These are phyloP conservation scores for Durotheca rogersii DNA, from an alignment of 495 filamentous ascomycete species.

Conservation along the genomic window DNA sequence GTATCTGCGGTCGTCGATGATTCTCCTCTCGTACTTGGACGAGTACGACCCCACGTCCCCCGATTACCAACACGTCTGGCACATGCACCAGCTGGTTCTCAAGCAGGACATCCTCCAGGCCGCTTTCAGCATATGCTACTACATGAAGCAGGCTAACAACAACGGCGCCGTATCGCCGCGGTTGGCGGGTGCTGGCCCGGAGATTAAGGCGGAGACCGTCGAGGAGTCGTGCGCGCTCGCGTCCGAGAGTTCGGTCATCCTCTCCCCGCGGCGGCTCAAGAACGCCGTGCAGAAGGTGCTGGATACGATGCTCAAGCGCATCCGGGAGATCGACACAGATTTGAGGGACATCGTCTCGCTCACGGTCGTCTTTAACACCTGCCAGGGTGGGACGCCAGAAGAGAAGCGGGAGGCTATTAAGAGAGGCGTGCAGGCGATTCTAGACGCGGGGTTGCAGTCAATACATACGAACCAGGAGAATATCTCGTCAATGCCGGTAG, in stretches of 20 bases:
- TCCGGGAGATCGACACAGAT: constrained; percentile 36
- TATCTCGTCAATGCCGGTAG: constrained; percentile 32
- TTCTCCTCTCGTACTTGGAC: constrained; percentile 39
- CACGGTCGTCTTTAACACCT: constrained; percentile 36
- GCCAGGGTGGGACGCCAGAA: constrained; percentile 29
- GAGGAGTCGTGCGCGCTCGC: constrained; percentile 23
- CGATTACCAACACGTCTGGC: constrained; percentile 33
- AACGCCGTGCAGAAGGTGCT: constrained; percentile 34
- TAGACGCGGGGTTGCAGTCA: constrained; percentile 32
- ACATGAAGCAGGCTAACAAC: constrained; percentile 32
- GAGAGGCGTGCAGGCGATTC: constrained; percentile 29
- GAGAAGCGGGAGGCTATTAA: constrained; percentile 30
- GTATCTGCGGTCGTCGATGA: constrained; percentile 43
- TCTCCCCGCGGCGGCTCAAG: constrained; percentile 34
- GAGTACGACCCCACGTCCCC: constrained; percentile 37
- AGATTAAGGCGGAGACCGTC: constrained; percentile 17
- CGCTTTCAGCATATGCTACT: constrained; percentile 42
- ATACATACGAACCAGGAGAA: constrained; percentile 29
- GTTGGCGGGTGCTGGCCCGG: constrained; percentile 8
- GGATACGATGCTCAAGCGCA: constrained; percentile 28
- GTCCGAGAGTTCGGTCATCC: constrained; percentile 30
- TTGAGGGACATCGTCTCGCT: constrained; percentile 39
- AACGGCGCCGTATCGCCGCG: constrained; percentile 5
- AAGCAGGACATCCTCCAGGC: constrained; percentile 41
- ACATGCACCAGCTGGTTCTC: constrained; percentile 38